Evolutionary conservation across 108 stramenopile species (phyloP), one percentile per base, ranked within the genome.

Genomic region (Halocafeteria seosinensis): DNA sequence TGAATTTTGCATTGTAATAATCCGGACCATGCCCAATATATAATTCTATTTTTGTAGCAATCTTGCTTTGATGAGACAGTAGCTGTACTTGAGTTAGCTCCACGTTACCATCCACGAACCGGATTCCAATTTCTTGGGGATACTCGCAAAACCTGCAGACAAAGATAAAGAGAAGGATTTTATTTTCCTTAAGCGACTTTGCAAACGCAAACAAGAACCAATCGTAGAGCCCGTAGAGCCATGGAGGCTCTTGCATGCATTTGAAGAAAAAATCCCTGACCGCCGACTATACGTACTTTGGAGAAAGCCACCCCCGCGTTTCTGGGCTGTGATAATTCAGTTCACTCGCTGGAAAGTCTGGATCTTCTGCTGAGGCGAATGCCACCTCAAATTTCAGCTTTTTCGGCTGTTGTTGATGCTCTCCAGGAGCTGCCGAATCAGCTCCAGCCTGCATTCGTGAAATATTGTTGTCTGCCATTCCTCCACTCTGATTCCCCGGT

Each of bases 271-370:
- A n/a, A n/a, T n/a, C n/a, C n/a, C n/a, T n/a, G n/a, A n/a, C n/a
- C n/a, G n/a, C n/a, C n/a, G n/a, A n/a, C n/a, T n/a, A 30, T 5
- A 9, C 52, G 3, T 30, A 53, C 50, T 70, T 58, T 3, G 76
- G 74, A n/a, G 76, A 77, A 32, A 77, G 78, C 80, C 80, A 81
- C 11, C 80, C 80, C 53, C 70, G 58, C 1, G 79, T 80, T 23
- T 62, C 51, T 13, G 79, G 79, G 26, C 72, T 75, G 53, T 77
- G 76, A 21, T 37, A 52, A 31, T 81, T 79, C 6, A 81, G 76
- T 55, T 81, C 77, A 3, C 42, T 47, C 9, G 76, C 78, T 2
- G 80, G 80, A 53, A 75, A 79, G 28, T 81, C 80, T 13, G 73
- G 73, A 50, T 78, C 76, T 27, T 81, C 75, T 24, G 77, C 75